Conservation (phyloP, 345 rosid genomes). For the Populus pruinosa region DNA sequence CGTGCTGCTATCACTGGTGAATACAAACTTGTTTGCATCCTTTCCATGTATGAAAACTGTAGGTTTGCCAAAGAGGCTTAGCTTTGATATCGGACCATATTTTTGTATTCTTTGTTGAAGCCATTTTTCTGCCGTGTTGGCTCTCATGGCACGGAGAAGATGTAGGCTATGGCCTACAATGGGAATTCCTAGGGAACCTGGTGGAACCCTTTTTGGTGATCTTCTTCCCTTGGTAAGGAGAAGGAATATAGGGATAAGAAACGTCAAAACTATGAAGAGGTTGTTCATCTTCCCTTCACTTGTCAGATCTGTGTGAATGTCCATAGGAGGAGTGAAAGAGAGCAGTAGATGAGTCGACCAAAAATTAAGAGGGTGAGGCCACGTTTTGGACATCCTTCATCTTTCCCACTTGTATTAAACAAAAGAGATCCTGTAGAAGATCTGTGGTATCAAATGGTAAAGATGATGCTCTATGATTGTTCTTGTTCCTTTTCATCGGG, state of each 20-base stretch:
- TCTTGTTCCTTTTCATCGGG: too few relatives aligned
- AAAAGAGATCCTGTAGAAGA: too few relatives aligned
- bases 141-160: conserved; percentile 41
- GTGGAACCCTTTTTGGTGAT: conserved; percentile 35
- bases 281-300: conserved; percentile 3
- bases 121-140: conserved; percentile 47
- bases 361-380: too few relatives aligned
- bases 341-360: too few relatives aligned
- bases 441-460: background rate
- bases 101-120: conserved; percentile 27
- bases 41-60: conserved; percentile 43
- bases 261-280: conserved; percentile 14
- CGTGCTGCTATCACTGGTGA: conserved; percentile 26
- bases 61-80: conserved; percentile 45
- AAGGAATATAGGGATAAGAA: conserved; percentile 28
- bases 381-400: too few relatives aligned
- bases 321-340: too few relatives aligned
- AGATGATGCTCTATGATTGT: too few relatives aligned
- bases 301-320: too few relatives aligned
- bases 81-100: conserved; percentile 51
- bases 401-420: too few relatives aligned
- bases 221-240: conserved; percentile 17
- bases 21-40: conserved; percentile 50
- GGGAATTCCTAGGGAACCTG: conserved; percentile 56
- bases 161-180: conserved; percentile 51